These are phyloP conservation scores for Suillus plorans DNA, from an alignment of 768 basidiomycete species.

Conservation along the genomic window DNA sequence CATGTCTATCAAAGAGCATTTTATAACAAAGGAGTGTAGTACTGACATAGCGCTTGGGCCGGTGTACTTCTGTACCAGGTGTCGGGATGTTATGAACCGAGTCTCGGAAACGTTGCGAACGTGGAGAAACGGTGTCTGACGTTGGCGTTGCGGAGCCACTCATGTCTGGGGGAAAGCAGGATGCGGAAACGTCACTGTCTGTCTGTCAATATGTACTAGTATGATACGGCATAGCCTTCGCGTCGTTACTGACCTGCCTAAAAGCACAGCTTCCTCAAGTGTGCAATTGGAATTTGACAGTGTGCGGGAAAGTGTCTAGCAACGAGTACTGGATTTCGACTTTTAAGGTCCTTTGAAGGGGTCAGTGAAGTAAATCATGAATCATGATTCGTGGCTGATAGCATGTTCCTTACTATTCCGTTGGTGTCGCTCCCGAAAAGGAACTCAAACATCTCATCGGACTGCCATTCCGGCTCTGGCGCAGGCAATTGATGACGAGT, in stretches of 20 bases:
- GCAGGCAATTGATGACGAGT: not conserved
- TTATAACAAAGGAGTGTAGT: not conserved
- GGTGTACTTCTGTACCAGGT: slow-evolving; percentile 31
- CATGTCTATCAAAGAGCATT: not conserved
- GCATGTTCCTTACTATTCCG: too few species aligned
- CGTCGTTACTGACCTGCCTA: not conserved
- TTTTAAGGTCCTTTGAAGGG: too few species aligned
- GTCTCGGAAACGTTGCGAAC: slow-evolving; percentile 40
- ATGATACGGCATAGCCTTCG: not conserved
- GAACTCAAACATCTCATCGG: not conserved
- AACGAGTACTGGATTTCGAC: too few species aligned
- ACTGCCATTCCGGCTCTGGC: not conserved
- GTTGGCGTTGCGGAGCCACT: not conserved
- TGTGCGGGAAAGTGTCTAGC: too few species aligned
- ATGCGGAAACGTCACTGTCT: not conserved
- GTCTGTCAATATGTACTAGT: not conserved
- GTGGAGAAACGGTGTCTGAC: slow-evolving; percentile 3
- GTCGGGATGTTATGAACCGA: slow-evolving; percentile 52
- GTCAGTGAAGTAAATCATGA: too few species aligned
- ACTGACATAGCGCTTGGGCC: slow-evolving; percentile 46
- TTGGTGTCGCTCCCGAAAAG: too few species aligned
- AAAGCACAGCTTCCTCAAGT: not conserved
- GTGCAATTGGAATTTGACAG: too few species aligned
- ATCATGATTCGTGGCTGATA: too few species aligned
- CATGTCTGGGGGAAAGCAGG: slow-evolving; percentile 7